Conservation (phyloP, 2,329 filamentous ascomycete genomes). For the Penicillium oxalicum region DNA sequence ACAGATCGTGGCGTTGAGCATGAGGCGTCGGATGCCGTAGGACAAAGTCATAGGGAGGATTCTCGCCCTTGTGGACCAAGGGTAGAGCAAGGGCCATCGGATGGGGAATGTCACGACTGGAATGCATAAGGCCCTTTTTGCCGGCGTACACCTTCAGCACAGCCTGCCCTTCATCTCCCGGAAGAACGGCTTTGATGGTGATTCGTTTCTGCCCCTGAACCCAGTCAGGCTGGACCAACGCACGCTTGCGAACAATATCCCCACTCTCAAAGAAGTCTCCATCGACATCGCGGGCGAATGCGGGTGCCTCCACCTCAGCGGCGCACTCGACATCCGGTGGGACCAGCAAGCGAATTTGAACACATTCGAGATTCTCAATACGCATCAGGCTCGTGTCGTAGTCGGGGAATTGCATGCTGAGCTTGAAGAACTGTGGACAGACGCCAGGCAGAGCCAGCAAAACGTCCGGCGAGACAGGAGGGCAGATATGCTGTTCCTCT, state of each 20-base stretch:
- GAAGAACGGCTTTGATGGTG: slow-evolving; percentile 85
- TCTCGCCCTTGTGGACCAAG: slow-evolving; percentile 82
- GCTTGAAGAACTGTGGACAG: slow-evolving; percentile 82
- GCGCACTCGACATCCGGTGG: slow-evolving; percentile 86
- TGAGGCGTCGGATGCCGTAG: slow-evolving; percentile 92
- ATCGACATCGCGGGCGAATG: slow-evolving; percentile 73
- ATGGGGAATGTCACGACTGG: slow-evolving; percentile 92
- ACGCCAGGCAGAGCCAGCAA: slow-evolving; percentile 80
- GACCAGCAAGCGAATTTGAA: slow-evolving; percentile 81
- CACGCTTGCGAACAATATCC: slow-evolving; percentile 76
- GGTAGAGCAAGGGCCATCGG: slow-evolving; percentile 85
- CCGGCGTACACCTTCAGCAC: slow-evolving; percentile 88
- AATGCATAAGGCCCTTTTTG: slow-evolving; percentile 93
- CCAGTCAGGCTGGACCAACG: slow-evolving; percentile 89
- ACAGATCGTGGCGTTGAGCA: slow-evolving; percentile 94
- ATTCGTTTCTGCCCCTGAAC: slow-evolving; percentile 79
- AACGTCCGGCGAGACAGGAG: slow-evolving; percentile 77
- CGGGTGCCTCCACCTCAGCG: slow-evolving; percentile 82
- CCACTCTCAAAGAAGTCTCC: slow-evolving; percentile 92
- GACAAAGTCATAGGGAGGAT: slow-evolving; percentile 90
- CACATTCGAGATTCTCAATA: slow-evolving; percentile 87
- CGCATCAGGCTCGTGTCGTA: slow-evolving; percentile 84
- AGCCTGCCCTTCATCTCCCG: slow-evolving; percentile 84
- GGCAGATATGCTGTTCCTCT: slow-evolving; percentile 87
- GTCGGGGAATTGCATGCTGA: slow-evolving; percentile 70